phyloP scores from a whole-genome alignment of 2,329 filamentous ascomycete species.

The Dothistroma septosporum region DNA sequence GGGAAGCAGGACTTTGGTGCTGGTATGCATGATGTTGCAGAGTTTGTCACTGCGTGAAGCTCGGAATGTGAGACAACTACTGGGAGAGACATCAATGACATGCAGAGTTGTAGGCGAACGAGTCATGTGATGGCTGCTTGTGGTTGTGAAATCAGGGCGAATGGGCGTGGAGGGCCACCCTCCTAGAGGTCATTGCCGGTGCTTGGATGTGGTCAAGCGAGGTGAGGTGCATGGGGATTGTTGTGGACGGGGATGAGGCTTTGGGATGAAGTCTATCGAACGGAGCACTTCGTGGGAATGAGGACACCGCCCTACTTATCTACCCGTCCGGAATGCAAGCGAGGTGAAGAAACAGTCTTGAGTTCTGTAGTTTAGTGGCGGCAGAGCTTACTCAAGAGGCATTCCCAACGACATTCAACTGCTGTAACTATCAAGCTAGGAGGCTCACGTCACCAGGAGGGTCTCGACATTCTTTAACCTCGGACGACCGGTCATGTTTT shows the following conservation, averaged over 20 bases:
- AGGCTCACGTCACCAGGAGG: too few species aligned
- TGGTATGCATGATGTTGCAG: neutral
- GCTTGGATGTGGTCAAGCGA: neutral
- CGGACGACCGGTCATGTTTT: too few species aligned
- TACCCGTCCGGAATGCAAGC: neutral
- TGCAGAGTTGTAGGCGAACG: neutral
- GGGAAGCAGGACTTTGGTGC: neutral
- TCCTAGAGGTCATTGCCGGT: neutral
- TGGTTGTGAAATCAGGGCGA: neutral
- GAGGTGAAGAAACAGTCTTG: too few species aligned
- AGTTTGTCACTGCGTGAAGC: neutral
- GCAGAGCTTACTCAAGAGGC: too few species aligned
- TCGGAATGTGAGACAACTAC: neutral
- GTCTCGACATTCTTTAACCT: too few species aligned
- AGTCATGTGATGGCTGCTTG: neutral
- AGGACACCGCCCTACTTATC: neutral
- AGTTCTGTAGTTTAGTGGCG: too few species aligned
- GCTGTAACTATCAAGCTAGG: too few species aligned
- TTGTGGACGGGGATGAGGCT: neutral
- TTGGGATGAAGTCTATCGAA: neutral
- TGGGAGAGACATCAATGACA: neutral
- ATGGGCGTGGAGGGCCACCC: neutral
- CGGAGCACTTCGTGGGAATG: neutral
- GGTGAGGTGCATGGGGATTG: neutral
- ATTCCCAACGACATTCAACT: too few species aligned